A percentile compares a stretch with the other conserved stretches of the same genome.
These are phyloP conservation scores for Amanita rimosa DNA, from an alignment of 768 basidiomycete genomes.

Conservation along the genomic window DNA sequence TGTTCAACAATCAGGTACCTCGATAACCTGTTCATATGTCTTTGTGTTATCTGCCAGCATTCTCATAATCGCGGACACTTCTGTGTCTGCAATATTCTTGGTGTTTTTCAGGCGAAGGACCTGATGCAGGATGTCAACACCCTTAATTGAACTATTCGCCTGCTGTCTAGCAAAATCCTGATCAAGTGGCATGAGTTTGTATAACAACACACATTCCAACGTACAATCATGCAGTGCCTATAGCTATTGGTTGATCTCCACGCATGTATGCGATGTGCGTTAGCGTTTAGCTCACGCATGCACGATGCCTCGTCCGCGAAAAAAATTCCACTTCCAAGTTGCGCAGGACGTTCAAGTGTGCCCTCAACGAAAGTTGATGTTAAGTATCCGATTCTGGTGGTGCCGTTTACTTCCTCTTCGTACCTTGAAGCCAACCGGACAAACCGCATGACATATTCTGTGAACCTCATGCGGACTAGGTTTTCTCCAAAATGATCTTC, in stretches of 20 bases:
- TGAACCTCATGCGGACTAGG: constrained; percentile 78
- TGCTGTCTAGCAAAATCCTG: constrained; percentile 61
- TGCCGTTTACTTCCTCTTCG: constrained; percentile 74
- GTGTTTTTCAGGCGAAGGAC: constrained; percentile 67
- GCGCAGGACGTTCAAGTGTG: constrained; percentile 27
- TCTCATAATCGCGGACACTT: constrained; percentile 66
- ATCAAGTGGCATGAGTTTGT: constrained; percentile 6
- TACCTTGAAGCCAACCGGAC: constrained; percentile 84
- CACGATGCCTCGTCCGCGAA: constrained; percentile 64
- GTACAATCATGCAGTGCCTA: constrained; percentile 56
- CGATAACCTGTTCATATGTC: constrained; percentile 81
- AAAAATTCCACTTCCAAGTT: constrained; percentile 73
- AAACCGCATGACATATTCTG: constrained; percentile 83
- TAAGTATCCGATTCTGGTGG: constrained; percentile 68
- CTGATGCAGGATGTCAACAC: constrained; percentile 83
- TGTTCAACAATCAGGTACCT: constrained; percentile 34
- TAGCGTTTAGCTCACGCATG: constrained; percentile 59
- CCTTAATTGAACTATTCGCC: constrained; percentile 50
- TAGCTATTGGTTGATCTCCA: constrained; percentile 85
- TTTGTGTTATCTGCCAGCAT: constrained; percentile 61
- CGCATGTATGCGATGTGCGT: constrained; percentile 82
- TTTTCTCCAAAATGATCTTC: constrained; percentile 88
- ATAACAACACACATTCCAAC: constrained; percentile 7
- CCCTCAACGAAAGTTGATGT: constrained; percentile 38
- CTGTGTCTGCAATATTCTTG: constrained; percentile 60